Percentiles rank a stretch among this genome's conserved stretches.
Evolutionary conservation across 2,329 filamentous ascomycete species (phyloP).

Genomic region (Colletotrichum aenigma): DNA sequence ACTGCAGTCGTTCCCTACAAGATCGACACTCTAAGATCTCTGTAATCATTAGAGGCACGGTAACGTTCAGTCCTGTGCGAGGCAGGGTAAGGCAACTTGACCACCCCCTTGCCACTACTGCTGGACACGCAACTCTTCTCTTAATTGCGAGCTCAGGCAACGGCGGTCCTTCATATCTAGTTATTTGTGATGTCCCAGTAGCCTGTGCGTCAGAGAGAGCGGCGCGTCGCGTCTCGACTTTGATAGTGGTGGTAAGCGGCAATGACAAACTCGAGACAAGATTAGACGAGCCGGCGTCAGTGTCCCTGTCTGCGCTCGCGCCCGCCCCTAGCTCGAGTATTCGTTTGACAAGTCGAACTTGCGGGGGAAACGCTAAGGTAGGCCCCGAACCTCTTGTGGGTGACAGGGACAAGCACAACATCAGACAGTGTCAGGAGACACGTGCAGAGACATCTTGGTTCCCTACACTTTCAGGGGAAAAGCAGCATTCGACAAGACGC

Average conservation of each 20-base stretch:
- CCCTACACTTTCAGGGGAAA: background rate
- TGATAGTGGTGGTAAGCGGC: background rate
- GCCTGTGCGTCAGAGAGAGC: background rate
- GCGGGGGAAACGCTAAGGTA: constrained; percentile 20
- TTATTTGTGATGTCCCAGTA: background rate
- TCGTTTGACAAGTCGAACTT: constrained; percentile 20
- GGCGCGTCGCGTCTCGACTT: background rate
- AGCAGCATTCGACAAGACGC: background rate
- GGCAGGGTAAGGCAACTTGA: background rate
- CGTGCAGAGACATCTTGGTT: background rate
- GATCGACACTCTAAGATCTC: background rate
- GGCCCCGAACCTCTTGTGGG: background rate
- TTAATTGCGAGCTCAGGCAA: background rate
- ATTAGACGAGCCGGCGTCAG: background rate
- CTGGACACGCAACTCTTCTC: background rate
- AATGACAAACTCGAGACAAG: constrained; percentile 1
- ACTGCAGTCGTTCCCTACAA: background rate
- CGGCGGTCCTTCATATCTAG: background rate
- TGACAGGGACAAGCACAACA: constrained; percentile 20
- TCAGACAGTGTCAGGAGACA: constrained; percentile 13
- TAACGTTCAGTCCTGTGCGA: background rate
- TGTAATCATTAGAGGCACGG: background rate
- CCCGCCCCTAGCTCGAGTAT: constrained; percentile 1
- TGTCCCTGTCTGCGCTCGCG: background rate
- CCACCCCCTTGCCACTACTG: background rate